A percentile compares a stretch with the other conserved stretches of the same genome.
phyloP scores from a whole-genome alignment of 352 stramenopile genomes.

The Nothophytophthora sp. region DNA sequence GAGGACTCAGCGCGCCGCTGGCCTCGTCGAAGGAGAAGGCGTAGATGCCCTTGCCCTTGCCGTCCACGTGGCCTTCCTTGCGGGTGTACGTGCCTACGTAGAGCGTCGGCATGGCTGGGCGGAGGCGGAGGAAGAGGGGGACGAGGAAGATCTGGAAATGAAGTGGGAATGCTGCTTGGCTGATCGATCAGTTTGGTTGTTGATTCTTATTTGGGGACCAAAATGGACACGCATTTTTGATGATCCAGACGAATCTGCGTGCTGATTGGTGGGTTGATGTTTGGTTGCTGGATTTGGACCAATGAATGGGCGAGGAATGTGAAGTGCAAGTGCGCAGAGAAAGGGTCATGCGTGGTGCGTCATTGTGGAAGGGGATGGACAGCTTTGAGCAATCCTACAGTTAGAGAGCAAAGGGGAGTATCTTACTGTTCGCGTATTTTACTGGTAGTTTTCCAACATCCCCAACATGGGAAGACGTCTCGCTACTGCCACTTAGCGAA shows the following conservation, averaged over 20 bases:
- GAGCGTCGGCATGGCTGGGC: constrained; percentile 35
- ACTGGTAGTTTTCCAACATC: no score
- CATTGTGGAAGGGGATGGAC: no score
- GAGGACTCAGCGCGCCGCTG: constrained; percentile 47
- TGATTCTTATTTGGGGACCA: no score
- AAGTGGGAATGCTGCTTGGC: constrained; percentile 1
- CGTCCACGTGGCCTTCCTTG: constrained; percentile 76
- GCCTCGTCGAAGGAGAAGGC: constrained; percentile 55
- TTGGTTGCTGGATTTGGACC: neutral
- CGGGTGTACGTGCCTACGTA: constrained; percentile 88
- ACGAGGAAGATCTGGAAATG: constrained; percentile 12
- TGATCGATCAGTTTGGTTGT: no score
- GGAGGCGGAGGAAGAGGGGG: neutral
- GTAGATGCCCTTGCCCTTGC: constrained; percentile 76
- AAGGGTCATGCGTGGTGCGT: no score
- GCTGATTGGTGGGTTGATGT: neutral
- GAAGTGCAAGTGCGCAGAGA: no score
- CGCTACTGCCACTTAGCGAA: no score
- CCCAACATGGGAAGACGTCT: no score
- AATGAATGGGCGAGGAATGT: no score
- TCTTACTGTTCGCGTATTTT: no score
- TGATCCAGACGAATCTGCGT: neutral
- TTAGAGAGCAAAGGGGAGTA: no score
- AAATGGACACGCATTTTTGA: constrained; percentile 12
- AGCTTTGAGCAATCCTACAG: no score